phyloP scores from a whole-genome alignment of 169 alveolate species.

The Plasmodium knowlesi region DNA sequence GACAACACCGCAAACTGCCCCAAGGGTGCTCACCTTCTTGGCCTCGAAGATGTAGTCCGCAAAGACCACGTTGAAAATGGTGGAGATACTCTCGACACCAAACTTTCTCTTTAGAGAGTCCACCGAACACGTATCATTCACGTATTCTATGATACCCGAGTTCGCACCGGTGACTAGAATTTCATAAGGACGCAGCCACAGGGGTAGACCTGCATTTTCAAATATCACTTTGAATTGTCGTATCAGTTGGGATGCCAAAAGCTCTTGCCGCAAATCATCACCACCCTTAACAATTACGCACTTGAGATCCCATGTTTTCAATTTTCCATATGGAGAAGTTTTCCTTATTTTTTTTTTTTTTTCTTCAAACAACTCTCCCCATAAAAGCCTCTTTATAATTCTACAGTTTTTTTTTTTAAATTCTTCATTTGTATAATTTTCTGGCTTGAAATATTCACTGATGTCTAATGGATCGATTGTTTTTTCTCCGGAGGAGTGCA shows the following conservation, averaged over 20 bases:
- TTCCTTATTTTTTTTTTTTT: conserved; percentile 85
- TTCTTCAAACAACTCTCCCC: conserved; percentile 87
- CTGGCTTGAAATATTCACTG: conserved; percentile 53
- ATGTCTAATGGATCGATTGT: conserved; percentile 4
- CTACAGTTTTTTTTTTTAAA: conserved; percentile 76
- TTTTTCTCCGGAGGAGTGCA: not conserved
- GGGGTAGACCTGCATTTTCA: conserved; percentile 89
- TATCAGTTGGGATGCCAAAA: conserved; percentile 95
- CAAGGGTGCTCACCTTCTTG: conserved; percentile 56
- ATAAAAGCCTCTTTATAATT: conserved; percentile 70
- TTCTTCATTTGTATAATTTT: conserved; percentile 40
- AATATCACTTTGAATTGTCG: conserved; percentile 91
- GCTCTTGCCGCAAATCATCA: conserved; percentile 96
- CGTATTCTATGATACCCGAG: conserved; percentile 93
- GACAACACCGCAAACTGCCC: no score
- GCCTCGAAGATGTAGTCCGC: conserved; percentile 84
- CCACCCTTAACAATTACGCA: conserved; percentile 95
- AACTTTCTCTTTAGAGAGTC: conserved; percentile 84
- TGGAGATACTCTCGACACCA: conserved; percentile 81
- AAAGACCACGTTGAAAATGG: conserved; percentile 80
- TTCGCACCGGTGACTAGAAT: conserved; percentile 94
- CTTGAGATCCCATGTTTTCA: conserved; percentile 89
- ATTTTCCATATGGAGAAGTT: conserved; percentile 88
- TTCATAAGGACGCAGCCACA: conserved; percentile 95
- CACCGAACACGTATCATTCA: conserved; percentile 85